phyloP scores from a whole-genome alignment of 169 alveolate species.

The Plasmodium coatneyi region DNA sequence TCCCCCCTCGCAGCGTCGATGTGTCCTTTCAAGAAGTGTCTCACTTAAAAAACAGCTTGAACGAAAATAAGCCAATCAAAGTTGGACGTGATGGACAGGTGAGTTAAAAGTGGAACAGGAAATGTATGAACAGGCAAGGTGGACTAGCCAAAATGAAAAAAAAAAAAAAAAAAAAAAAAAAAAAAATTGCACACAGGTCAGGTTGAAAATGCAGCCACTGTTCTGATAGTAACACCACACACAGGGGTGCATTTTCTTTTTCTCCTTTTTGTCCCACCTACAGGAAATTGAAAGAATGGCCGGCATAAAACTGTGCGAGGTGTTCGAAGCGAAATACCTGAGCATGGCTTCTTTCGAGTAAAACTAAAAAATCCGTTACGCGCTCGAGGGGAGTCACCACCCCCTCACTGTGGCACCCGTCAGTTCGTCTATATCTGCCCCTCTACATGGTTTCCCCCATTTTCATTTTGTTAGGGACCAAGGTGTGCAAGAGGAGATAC shows the following conservation, averaged over 20 bases:
- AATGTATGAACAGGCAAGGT: slow-evolving; percentile 24
- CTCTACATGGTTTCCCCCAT: neutral
- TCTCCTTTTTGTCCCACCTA: neutral
- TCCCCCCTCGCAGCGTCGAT: slow-evolving; percentile 66
- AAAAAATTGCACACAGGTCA: neutral
- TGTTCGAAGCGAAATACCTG: slow-evolving; percentile 57
- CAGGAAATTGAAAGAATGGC: slow-evolving; percentile 70
- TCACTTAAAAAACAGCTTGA: slow-evolving; percentile 76
- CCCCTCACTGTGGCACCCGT: neutral
- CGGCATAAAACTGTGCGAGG: slow-evolving; percentile 55
- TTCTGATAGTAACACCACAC: neutral
- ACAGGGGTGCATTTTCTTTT: neutral
- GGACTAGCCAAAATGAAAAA: neutral
- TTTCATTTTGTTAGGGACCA: neutral
- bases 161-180: neutral
- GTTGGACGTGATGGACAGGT: slow-evolving; percentile 83
- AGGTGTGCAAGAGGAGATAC: neutral
- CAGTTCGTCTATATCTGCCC: neutral
- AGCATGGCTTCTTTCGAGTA: slow-evolving; percentile 3
- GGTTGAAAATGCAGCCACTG: neutral
- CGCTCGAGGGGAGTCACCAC: neutral
- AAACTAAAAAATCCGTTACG: neutral
- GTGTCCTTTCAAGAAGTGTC: slow-evolving; percentile 77
- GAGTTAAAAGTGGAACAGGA: neutral
- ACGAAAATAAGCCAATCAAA: slow-evolving; percentile 77